Conservation (phyloP, 176 grass and related monocot species). For the Zoysia pacifica region DNA sequence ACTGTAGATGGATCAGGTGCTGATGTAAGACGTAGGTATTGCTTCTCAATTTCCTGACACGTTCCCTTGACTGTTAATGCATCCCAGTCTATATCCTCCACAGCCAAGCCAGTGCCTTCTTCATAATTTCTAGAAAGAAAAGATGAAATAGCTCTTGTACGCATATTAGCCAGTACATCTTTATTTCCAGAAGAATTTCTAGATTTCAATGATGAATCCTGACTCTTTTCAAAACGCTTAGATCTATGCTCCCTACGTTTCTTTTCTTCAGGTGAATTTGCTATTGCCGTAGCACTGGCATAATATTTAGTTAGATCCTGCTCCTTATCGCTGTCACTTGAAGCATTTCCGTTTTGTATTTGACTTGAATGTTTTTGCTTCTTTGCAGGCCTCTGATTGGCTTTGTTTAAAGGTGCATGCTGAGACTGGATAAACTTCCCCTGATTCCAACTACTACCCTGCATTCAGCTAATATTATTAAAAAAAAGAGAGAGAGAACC, state of each 20-base stretch:
- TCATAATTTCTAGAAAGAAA: slow-evolving; percentile 57
- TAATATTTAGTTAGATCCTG: slow-evolving; percentile 79
- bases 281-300: slow-evolving; percentile 65
- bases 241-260: slow-evolving; percentile 85
- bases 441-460: slow-evolving; percentile 55
- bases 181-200: slow-evolving; percentile 55
- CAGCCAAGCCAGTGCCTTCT: slow-evolving; percentile 60
- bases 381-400: slow-evolving; percentile 53
- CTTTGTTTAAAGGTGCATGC: slow-evolving; percentile 51
- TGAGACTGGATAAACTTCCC: slow-evolving; percentile 52
- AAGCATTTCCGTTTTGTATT: slow-evolving; percentile 63
- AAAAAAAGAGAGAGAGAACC: not conserved
- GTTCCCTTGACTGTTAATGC: slow-evolving; percentile 89
- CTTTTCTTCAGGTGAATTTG: slow-evolving; percentile 86
- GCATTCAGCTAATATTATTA: slow-evolving; percentile 24
- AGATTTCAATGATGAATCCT: slow-evolving; percentile 44
- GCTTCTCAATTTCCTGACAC: slow-evolving; percentile 90
- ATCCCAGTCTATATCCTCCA: slow-evolving; percentile 98
- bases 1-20: slow-evolving; percentile 86
- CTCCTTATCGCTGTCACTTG: slow-evolving; percentile 90
- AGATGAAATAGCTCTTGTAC: slow-evolving; percentile 56
- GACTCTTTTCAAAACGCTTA: slow-evolving; percentile 86
- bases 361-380: slow-evolving; percentile 59
- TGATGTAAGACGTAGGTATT: slow-evolving; percentile 87
- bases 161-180: slow-evolving; percentile 45